Conservation (phyloP, 2,329 filamentous ascomycete genomes). For the Aspergillus eucalypticola region DNA sequence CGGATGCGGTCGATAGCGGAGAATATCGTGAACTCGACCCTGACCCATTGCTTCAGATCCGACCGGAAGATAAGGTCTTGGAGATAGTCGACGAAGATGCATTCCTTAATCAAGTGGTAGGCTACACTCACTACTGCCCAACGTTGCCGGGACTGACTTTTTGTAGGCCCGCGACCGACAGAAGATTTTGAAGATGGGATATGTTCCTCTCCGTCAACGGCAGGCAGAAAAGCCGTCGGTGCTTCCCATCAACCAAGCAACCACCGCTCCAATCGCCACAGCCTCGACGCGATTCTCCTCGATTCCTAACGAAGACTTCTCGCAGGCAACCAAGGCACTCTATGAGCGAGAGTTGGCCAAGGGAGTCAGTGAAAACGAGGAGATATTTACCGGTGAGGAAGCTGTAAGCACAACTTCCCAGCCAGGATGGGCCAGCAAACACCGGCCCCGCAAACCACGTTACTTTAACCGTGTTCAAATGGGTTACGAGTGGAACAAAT, state of each 20-base stretch:
- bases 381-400: constrained; percentile 92
- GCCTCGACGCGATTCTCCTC: constrained; percentile 70
- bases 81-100: constrained; percentile 59
- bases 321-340: constrained; percentile 80
- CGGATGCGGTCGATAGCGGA: constrained; percentile 22
- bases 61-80: constrained; percentile 62
- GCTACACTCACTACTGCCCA: constrained; percentile 23
- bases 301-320: constrained; percentile 74
- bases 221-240: constrained; percentile 35
- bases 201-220: constrained; percentile 61
- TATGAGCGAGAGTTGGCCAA: constrained; percentile 92
- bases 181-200: constrained; percentile 65
- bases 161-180: constrained; percentile 56
- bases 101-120: constrained; percentile 59
- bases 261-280: constrained; percentile 49
- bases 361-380: constrained; percentile 89
- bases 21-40: constrained; percentile 59
- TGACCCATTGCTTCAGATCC: constrained; percentile 65
- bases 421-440: constrained; percentile 79
- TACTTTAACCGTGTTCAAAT: constrained; percentile 99
- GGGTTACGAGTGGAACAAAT: constrained; percentile 99
- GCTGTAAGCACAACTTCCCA: constrained; percentile 64
- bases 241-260: constrained; percentile 36
- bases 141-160: constrained; percentile 14
- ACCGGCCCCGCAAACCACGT: constrained; percentile 84